phyloP scores from a whole-genome alignment of 2,329 filamentous ascomycete genomes.

The Phoma sp. region DNA sequence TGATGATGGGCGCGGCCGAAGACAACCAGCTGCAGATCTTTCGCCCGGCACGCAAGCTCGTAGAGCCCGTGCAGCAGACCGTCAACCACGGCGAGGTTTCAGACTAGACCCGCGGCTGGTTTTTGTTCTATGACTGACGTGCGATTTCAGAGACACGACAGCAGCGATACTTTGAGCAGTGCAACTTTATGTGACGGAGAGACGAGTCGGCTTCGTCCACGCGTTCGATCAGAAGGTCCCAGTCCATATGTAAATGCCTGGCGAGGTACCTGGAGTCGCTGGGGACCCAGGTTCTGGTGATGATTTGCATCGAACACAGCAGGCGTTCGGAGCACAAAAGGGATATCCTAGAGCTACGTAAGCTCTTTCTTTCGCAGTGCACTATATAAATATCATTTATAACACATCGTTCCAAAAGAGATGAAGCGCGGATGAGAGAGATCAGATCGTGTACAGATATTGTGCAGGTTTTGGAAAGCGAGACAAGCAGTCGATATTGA shows the following conservation, averaged over 20 bases:
- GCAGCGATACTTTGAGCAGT: not conserved
- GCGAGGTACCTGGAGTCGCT: no score
- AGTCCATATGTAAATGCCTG: no score
- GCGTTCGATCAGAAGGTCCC: not conserved
- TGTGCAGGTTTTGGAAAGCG: no score
- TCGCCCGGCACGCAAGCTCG: conserved; percentile 48
- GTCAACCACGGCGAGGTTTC: conserved; percentile 49
- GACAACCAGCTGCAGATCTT: conserved; percentile 96
- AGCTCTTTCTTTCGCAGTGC: no score
- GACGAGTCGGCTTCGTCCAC: not conserved
- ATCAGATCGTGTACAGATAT: no score
- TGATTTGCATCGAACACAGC: not conserved
- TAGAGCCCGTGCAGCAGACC: conserved; percentile 44
- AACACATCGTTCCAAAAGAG: no score
- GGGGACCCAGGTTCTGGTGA: not conserved
- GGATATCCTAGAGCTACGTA: conserved; percentile 12
- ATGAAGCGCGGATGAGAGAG: no score
- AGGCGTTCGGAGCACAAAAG: conserved; percentile 18
- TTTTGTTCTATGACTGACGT: conserved; percentile 5
- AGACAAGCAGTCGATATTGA: no score
- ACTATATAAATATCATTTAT: no score
- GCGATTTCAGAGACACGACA: not conserved
- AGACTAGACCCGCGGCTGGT: conserved; percentile 30
- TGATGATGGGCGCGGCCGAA: conserved; percentile 92
- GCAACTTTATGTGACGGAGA: not conserved